phyloP scores from a whole-genome alignment of 768 basidiomycete genomes.

The Kwoniella bestiolae region DNA sequence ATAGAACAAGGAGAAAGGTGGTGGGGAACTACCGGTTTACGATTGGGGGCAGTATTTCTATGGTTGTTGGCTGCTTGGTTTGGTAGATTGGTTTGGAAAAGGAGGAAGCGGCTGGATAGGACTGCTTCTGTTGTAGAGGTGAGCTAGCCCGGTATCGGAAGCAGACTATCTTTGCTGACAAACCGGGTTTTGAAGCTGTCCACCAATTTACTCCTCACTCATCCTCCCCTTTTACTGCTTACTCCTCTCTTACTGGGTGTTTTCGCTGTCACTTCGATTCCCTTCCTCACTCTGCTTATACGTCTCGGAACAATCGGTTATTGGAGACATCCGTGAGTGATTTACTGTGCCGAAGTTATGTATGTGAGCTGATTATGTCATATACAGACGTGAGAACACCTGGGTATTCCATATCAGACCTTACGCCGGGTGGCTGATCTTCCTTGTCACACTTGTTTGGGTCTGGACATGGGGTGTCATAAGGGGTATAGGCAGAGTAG shows the following conservation, averaged over 20 bases:
- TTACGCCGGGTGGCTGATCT: constrained; percentile 78
- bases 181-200: constrained; percentile 41
- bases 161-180: background rate
- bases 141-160: constrained; percentile 10
- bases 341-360: background rate
- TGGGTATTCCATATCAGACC: constrained; percentile 64
- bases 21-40: constrained; percentile 63
- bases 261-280: constrained; percentile 51
- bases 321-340: constrained; percentile 56
- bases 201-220: constrained; percentile 52
- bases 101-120: constrained; percentile 67
- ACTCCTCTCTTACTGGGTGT: constrained; percentile 53
- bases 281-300: constrained; percentile 54
- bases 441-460: constrained; percentile 64
- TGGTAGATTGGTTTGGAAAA: constrained; percentile 62
- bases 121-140: constrained; percentile 59
- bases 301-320: constrained; percentile 56
- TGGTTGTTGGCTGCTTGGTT: constrained; percentile 72
- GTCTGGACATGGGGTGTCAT: constrained; percentile 80
- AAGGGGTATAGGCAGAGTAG: constrained; percentile 74
- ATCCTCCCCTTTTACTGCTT: constrained; percentile 55
- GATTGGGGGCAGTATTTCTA: constrained; percentile 77
- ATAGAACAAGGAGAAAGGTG: constrained; percentile 45
- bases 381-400: constrained; percentile 47
- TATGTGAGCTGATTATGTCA: background rate